Percentiles rank a stretch among this genome's conserved stretches.
Evolutionary conservation across 192 early-diverging fungal species (phyloP).

Genomic region (Podila horticola): DNA sequence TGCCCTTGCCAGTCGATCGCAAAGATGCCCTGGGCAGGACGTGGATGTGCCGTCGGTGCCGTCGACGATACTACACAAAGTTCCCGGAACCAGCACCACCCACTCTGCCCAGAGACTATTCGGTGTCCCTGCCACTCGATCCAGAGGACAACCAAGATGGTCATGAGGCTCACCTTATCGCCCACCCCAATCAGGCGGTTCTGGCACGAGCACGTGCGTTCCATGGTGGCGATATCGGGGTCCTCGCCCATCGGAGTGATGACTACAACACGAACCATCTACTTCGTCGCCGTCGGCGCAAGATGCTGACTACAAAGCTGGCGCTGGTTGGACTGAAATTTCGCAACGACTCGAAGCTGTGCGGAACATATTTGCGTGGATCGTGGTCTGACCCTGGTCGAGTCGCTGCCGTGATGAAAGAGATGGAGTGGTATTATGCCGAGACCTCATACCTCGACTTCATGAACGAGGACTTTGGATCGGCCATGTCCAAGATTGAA

Average conservation of each 20-base stretch:
- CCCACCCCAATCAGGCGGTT: too few species aligned
- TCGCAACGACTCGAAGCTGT: slow-evolving; percentile 15
- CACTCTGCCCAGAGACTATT: background rate
- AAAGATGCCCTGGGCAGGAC: slow-evolving; percentile 1
- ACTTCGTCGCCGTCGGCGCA: background rate
- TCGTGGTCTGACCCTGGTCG: slow-evolving; percentile 5
- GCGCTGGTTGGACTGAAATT: background rate
- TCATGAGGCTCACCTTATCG: background rate
- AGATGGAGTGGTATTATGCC: slow-evolving; percentile 20
- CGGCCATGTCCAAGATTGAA: background rate
- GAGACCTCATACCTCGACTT: background rate
- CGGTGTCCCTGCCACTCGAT: background rate
- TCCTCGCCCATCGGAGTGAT: background rate
- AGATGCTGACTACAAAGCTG: slow-evolving; percentile 2
- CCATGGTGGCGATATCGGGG: slow-evolving; percentile 17
- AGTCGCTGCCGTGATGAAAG: slow-evolving; percentile 11
- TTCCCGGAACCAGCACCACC: background rate
- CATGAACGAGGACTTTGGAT: slow-evolving; percentile 3
- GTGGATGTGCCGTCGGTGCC: slow-evolving; percentile 19
- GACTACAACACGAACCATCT: background rate
- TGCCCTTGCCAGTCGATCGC: slow-evolving; percentile 11
- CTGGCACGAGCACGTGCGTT: background rate
- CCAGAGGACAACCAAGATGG: background rate
- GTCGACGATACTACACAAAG: slow-evolving; percentile 6
- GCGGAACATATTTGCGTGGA: slow-evolving; percentile 6